A percentile compares a stretch with the other conserved stretches of the same genome.
Evolutionary conservation across 768 basidiomycete species (phyloP).

Genomic region (Mycena venus): DNA sequence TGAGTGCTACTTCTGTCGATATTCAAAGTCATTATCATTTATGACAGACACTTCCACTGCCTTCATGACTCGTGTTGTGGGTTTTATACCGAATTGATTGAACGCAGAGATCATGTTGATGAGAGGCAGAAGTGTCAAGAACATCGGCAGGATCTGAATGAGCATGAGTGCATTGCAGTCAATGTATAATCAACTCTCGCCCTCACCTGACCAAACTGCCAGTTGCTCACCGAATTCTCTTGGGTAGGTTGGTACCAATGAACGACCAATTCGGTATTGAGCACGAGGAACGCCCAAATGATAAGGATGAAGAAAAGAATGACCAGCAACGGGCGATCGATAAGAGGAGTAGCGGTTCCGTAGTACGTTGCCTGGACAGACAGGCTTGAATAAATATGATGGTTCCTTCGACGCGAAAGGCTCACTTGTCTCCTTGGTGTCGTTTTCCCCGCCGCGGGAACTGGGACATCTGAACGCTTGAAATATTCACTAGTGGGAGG

Average conservation of each 20-base stretch:
- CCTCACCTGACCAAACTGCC: slow-evolving; percentile 25
- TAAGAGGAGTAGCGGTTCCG: neutral
- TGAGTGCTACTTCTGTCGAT: too few relatives aligned
- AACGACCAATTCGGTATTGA: slow-evolving; percentile 13
- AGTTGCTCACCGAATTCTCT: neutral
- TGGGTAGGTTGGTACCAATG: neutral
- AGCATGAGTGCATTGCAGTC: neutral
- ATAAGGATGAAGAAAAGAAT: neutral
- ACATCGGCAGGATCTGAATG: slow-evolving; percentile 3
- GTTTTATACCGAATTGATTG: neutral
- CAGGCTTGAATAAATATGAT: too few relatives aligned
- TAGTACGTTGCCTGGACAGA: neutral
- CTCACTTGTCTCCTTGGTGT: too few relatives aligned
- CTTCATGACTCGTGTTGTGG: neutral
- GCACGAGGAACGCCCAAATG: slow-evolving; percentile 2
- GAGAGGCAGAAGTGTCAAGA: slow-evolving; percentile 5
- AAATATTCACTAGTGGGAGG: too few relatives aligned
- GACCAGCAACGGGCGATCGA: neutral
- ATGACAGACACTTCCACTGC: neutral
- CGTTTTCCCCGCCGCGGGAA: too few relatives aligned
- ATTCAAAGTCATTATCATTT: too few relatives aligned
- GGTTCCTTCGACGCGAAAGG: too few relatives aligned
- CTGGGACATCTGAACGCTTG: too few relatives aligned
- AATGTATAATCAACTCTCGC: neutral
- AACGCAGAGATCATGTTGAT: slow-evolving; percentile 6